phyloP scores from a whole-genome alignment of 78 protist genomes.

The Planoprotostelium fungivorum region DNA sequence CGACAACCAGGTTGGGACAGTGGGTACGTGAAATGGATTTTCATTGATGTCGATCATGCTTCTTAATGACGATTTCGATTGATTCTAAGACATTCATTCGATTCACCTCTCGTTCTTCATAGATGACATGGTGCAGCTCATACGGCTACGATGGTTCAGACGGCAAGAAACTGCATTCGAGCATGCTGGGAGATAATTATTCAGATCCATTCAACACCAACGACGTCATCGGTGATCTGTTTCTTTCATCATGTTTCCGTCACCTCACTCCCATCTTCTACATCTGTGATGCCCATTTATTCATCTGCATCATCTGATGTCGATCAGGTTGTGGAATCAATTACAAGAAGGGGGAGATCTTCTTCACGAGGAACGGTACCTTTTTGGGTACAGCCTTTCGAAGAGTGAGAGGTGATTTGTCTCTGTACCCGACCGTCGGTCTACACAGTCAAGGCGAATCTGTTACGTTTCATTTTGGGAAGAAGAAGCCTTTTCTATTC shows the following conservation, averaged over 20 bases:
- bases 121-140: neutral
- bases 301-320: neutral
- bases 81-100: too few relatives aligned
- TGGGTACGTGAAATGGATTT: too few relatives aligned
- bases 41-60: too few relatives aligned
- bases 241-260: too few relatives aligned
- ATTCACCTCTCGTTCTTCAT: too few relatives aligned
- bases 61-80: too few relatives aligned
- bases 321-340: constrained; percentile 21
- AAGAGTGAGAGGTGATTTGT: constrained; percentile 11
- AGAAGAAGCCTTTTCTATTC: neutral
- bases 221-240: neutral
- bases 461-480: neutral
- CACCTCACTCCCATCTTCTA: neutral
- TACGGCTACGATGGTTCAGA: neutral
- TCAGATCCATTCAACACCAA: neutral
- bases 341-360: constrained; percentile 16
- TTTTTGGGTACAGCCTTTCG: constrained; percentile 28
- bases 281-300: neutral
- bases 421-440: neutral
- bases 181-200: neutral
- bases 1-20: neutral
- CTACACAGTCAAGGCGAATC: neutral
- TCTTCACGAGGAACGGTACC: constrained; percentile 43
- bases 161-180: neutral